Conservation (phyloP, 768 basidiomycete species). For the Leucosporidium creatinivorum region DNA sequence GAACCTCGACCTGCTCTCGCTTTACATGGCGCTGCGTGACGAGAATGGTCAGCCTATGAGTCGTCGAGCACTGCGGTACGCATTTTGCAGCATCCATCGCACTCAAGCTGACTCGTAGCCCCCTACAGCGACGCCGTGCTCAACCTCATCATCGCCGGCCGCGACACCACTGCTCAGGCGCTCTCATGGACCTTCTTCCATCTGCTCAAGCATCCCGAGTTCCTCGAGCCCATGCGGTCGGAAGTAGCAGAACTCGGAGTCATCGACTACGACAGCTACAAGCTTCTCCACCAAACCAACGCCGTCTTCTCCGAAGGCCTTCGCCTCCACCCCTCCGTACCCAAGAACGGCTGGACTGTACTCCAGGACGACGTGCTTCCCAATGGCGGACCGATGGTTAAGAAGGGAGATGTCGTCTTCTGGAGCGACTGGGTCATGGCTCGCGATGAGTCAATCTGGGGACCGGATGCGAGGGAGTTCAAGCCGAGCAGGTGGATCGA, state of each 20-base stretch:
- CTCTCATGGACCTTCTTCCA: slow-evolving; percentile 14
- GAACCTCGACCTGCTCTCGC: slow-evolving; percentile 1
- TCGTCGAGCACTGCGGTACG: not conserved
- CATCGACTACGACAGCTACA: slow-evolving; percentile 11
- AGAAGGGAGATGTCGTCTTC: slow-evolving; percentile 8
- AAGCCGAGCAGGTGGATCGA: slow-evolving; percentile 13
- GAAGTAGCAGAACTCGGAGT: slow-evolving; percentile 3
- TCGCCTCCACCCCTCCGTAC: slow-evolving; percentile 11
- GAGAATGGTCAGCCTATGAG: not conserved
- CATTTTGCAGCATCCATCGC: no score
- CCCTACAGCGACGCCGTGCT: not conserved
- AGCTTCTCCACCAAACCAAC: not conserved
- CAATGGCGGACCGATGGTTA: slow-evolving; percentile 10
- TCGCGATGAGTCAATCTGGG: not conserved
- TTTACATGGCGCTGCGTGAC: not conserved
- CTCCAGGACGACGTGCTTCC: slow-evolving; percentile 16
- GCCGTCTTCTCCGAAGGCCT: slow-evolving; percentile 15
- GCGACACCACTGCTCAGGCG: slow-evolving; percentile 12
- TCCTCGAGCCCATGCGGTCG: not conserved
- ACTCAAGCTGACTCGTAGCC: no score
- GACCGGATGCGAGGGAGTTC: slow-evolving; percentile 3
- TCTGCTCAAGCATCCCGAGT: not conserved
- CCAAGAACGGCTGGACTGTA: slow-evolving; percentile 4
- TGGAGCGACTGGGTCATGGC: slow-evolving; percentile 13
- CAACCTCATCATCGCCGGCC: slow-evolving; percentile 12